Conservation (phyloP, 2,329 filamentous ascomycete genomes). For the Stachybotrys chlorohalonatus region DNA sequence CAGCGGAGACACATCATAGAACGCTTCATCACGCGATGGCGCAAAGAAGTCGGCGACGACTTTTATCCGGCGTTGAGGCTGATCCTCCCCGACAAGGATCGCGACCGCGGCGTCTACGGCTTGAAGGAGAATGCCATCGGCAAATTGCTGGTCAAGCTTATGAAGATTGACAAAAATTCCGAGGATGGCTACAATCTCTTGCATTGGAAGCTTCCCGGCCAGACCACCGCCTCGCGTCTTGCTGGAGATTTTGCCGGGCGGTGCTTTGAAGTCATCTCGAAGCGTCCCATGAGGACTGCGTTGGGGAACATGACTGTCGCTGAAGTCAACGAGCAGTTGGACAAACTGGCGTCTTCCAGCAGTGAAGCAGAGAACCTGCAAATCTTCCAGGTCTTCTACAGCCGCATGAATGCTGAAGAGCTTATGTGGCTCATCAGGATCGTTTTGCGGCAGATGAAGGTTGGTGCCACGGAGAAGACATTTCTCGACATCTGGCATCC, state of each 20-base stretch:
- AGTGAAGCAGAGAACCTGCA: slow-evolving; percentile 78
- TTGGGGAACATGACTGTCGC: slow-evolving; percentile 76
- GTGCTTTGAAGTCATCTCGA: slow-evolving; percentile 79
- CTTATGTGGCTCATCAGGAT: slow-evolving; percentile 93
- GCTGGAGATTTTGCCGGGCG: slow-evolving; percentile 89
- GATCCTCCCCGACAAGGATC: slow-evolving; percentile 87
- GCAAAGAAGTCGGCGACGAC: slow-evolving; percentile 79
- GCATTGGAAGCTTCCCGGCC: slow-evolving; percentile 86
- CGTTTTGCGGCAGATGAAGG: slow-evolving; percentile 68
- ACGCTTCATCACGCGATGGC: slow-evolving; percentile 79
- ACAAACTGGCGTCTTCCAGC: slow-evolving; percentile 63
- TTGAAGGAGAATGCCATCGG: slow-evolving; percentile 88
- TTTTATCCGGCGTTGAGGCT: slow-evolving; percentile 89
- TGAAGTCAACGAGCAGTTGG: slow-evolving; percentile 80
- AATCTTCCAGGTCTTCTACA: slow-evolving; percentile 78
- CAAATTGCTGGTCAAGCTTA: slow-evolving; percentile 81
- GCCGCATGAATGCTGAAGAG: slow-evolving; percentile 86
- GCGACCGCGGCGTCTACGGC: slow-evolving; percentile 86
- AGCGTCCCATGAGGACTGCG: slow-evolving; percentile 65
- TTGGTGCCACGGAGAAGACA: slow-evolving; percentile 78
- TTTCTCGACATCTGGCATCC: slow-evolving; percentile 77
- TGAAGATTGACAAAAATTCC: slow-evolving; percentile 85
- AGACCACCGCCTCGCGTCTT: slow-evolving; percentile 50
- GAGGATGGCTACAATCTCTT: slow-evolving; percentile 79
- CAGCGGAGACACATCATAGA: slow-evolving; percentile 73